Evolutionary conservation across 2,329 filamentous ascomycete genomes (phyloP), one percentile per base, ranked within the genome.

Genomic region (Fonsecaea nubica): DNA sequence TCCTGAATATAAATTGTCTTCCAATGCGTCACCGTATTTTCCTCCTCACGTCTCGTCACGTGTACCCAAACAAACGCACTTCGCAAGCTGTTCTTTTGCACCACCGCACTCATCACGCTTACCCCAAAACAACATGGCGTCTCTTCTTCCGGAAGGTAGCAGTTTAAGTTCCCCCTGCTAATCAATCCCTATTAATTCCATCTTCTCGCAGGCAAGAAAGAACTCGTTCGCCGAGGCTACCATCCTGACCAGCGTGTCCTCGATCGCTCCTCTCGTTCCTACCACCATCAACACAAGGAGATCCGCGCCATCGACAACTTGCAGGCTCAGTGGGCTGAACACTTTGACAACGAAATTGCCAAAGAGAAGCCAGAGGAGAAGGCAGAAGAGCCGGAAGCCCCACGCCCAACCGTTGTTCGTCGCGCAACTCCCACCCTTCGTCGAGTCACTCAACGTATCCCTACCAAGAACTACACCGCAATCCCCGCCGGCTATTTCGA

Each of bases 191-290:
- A 70, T 62, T 54, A 52, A 48, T 59, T 35, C 45, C 58, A 61
- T n/a, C 32, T 55, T 53, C 35, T 59, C 36, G 42, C 67, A 69
- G 64, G 55, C 32, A 66, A 52, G 65, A 64, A 58, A 40, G 53
- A 48, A 56, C 57, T 66, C 53, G 32, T 68, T 65, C 58, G 38
- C 53, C 32, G 30, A 15, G 64, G 67, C 54, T 35, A 52, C 4
- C 67, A 69, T 35, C 67, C 67, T 60, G 58, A 40, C 42, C 68
- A 70, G 18, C 54, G 66, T 42, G 30, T n/a, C 33, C 62, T 68
- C 36, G 50, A 53, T 32, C 45, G 56, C 40, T 30, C 42, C 30
- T 50, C 54, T 38, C 30, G 13, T 32, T 35, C 56, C 50, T 35
- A 55, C 42, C 50, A 52, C n/a, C 21, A 5, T 13, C 30, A 48